Evolutionary conservation across 306 rosid genomes (phyloP).

Genomic region (Alnus rubra): DNA sequence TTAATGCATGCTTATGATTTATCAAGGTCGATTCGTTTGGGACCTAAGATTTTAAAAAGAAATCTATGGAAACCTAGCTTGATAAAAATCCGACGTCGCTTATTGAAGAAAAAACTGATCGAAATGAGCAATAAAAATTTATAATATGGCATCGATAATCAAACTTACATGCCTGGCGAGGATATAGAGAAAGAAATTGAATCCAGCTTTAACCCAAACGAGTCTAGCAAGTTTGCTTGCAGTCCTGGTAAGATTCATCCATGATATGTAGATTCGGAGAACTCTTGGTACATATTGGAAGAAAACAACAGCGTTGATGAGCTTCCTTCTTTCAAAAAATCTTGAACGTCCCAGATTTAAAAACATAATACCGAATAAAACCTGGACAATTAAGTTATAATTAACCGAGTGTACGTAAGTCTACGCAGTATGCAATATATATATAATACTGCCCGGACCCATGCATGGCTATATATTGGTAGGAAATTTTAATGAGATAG

Average conservation of each 20-base stretch:
- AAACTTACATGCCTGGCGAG: constrained; percentile 93
- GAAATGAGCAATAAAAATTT: background rate
- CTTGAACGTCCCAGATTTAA: constrained; percentile 52
- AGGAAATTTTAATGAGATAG: no score
- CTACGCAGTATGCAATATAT: no score
- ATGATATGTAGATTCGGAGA: constrained; percentile 74
- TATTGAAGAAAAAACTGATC: no score
- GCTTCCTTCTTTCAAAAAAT: constrained; percentile 55
- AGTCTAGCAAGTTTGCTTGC: constrained; percentile 80
- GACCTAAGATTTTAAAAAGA: no score
- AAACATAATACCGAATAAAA: constrained; percentile 57
- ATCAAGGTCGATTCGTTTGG: no score
- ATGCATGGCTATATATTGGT: no score
- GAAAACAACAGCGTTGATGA: constrained; percentile 63
- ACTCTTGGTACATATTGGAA: constrained; percentile 80
- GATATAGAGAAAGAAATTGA: constrained; percentile 86
- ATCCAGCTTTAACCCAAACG: constrained; percentile 91
- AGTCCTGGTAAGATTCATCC: constrained; percentile 80
- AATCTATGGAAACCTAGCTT: no score
- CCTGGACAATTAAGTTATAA: constrained; percentile 62
- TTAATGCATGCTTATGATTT: no score
- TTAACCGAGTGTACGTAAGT: no score
- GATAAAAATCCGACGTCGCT: no score
- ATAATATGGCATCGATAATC: background rate
- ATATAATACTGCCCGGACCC: no score